A percentile compares a stretch with the other conserved stretches of the same genome.
These are phyloP conservation scores for Zygosaccharomyces gambellarensis DNA, from an alignment of 805 yeast species.

Conservation along the genomic window DNA sequence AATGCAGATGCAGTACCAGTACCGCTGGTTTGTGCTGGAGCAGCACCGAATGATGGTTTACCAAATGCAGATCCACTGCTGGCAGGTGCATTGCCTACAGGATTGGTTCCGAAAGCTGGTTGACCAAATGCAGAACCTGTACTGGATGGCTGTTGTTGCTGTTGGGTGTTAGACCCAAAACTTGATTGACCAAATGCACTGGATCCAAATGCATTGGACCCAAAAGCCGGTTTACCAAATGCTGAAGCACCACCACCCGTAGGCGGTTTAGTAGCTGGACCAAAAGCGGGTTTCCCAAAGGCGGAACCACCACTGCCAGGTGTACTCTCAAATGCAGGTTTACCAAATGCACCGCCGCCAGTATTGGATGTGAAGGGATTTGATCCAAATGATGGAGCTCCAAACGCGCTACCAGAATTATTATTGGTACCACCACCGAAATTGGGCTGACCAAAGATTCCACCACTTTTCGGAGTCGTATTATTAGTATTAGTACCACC, in stretches of 20 bases:
- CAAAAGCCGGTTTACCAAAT: slow-evolving; percentile 25
- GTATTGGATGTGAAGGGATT: slow-evolving; percentile 8
- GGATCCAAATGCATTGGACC: slow-evolving; percentile 20
- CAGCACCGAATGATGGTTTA: slow-evolving; percentile 15
- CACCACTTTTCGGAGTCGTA: not conserved
- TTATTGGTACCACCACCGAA: slow-evolving; percentile 7
- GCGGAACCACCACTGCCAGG: slow-evolving; percentile 8
- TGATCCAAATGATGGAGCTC: slow-evolving; percentile 20
- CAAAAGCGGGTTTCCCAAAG: slow-evolving; percentile 27
- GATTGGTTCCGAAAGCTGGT: slow-evolving; percentile 16
- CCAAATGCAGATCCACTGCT: slow-evolving; percentile 23
- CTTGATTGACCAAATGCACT: slow-evolving; percentile 23
- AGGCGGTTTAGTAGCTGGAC: slow-evolving; percentile 11
- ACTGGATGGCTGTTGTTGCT: slow-evolving; percentile 6
- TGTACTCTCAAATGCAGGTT: slow-evolving; percentile 20
- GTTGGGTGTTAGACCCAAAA: slow-evolving; percentile 12
- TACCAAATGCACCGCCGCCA: slow-evolving; percentile 14
- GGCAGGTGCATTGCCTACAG: not conserved
- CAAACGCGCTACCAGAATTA: slow-evolving; percentile 15
- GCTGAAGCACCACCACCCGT: slow-evolving; percentile 8
- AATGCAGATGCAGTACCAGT: slow-evolving; percentile 14
- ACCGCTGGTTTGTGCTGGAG: not conserved
- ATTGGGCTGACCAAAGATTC: slow-evolving; percentile 13
- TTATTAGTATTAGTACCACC: not conserved
- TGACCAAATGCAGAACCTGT: slow-evolving; percentile 21